Evolutionary conservation across 148 eudicot genomes (phyloP).

Genomic region (Rhododendron henanense): DNA sequence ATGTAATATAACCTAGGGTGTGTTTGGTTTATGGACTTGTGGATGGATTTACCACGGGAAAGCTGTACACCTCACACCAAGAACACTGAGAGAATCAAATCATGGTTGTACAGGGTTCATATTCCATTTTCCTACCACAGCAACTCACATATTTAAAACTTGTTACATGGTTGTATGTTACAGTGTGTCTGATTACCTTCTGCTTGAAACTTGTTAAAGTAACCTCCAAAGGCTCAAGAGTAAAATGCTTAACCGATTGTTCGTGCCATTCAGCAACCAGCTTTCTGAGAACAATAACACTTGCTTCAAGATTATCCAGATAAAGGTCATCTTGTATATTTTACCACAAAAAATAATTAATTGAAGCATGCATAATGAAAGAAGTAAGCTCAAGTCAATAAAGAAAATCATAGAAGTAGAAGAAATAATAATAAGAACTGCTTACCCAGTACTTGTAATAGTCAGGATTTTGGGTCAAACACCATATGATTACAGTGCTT

Average conservation of each 20-base stretch:
- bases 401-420: neutral
- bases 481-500: slow-evolving; percentile 39
- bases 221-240: slow-evolving; percentile 27
- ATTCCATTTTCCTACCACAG: neutral
- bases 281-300: slow-evolving; percentile 39
- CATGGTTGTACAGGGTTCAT: neutral
- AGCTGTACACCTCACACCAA: neutral
- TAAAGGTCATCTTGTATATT: slow-evolving; percentile 42
- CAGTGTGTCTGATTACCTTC: slow-evolving; percentile 31
- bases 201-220: slow-evolving; percentile 40
- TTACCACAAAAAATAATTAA: neutral
- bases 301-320: slow-evolving; percentile 42
- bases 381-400: neutral
- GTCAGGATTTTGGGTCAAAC: slow-evolving; percentile 49
- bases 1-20: neutral
- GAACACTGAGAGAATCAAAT: neutral
- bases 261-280: slow-evolving; percentile 37
- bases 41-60: neutral
- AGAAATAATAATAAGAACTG: neutral
- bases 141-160: neutral
- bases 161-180: too few species aligned
- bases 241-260: slow-evolving; percentile 31
- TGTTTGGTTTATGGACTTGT: neutral
- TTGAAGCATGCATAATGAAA: neutral
- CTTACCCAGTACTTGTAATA: slow-evolving; percentile 64